Percentiles rank a stretch among this genome's conserved stretches.
phyloP scores from a whole-genome alignment of 805 yeast genomes.

The Sugiyamaella boreocaroliniensis region DNA sequence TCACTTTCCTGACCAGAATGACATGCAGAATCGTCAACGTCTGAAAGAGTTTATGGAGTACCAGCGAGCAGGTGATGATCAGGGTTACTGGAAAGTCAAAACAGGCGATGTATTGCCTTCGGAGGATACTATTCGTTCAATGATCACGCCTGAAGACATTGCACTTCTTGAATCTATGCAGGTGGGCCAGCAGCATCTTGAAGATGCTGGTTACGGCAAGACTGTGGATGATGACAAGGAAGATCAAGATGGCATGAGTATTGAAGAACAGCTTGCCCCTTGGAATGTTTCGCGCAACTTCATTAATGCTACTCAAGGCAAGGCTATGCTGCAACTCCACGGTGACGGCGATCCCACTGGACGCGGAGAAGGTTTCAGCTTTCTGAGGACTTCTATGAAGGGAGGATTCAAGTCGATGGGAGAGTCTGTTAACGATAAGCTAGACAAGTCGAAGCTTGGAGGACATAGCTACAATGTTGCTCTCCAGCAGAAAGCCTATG shows the following conservation, averaged over 20 bases:
- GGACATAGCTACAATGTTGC: slow-evolving; percentile 77
- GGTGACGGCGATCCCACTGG: slow-evolving; percentile 96
- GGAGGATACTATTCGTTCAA: slow-evolving; percentile 68
- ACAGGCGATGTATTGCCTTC: slow-evolving; percentile 58
- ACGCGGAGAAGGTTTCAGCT: slow-evolving; percentile 81
- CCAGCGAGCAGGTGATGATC: slow-evolving; percentile 89
- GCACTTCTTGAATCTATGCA: slow-evolving; percentile 86
- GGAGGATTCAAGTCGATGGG: slow-evolving; percentile 65
- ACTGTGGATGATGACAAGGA: slow-evolving; percentile 38
- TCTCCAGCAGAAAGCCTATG: slow-evolving; percentile 82
- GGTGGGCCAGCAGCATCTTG: slow-evolving; percentile 81
- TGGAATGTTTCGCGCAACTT: slow-evolving; percentile 94
- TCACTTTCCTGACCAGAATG: slow-evolving; percentile 95
- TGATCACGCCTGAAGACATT: slow-evolving; percentile 90
- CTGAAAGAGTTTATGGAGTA: slow-evolving; percentile 97
- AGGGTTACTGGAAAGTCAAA: slow-evolving; percentile 90
- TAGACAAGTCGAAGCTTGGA: slow-evolving; percentile 41
- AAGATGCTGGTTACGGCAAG: slow-evolving; percentile 60
- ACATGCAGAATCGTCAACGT: slow-evolving; percentile 93
- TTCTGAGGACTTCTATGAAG: slow-evolving; percentile 87
- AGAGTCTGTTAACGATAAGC: slow-evolving; percentile 34
- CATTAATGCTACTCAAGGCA: slow-evolving; percentile 89
- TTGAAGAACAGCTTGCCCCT: slow-evolving; percentile 82
- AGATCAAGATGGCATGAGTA: slow-evolving; percentile 41
- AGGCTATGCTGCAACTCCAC: slow-evolving; percentile 90